Evolutionary conservation across 768 basidiomycete species (phyloP).

Genomic region (Phylloporus sp.): DNA sequence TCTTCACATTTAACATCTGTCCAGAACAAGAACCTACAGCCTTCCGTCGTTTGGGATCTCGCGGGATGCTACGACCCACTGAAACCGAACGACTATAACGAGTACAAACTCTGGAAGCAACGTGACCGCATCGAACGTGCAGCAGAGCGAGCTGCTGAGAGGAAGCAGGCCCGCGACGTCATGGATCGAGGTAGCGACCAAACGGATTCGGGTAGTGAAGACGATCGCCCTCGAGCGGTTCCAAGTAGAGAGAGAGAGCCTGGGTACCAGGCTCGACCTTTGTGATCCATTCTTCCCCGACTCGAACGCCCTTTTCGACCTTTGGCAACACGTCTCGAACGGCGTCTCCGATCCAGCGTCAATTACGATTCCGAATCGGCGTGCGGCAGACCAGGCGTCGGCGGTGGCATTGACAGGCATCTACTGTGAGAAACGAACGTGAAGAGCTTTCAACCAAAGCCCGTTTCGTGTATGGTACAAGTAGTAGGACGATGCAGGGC

Average conservation of each 20-base stretch:
- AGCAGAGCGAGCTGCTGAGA: constrained; percentile 54
- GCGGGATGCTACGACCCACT: constrained; percentile 73
- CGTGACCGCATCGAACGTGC: constrained; percentile 70
- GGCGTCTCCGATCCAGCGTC: constrained; percentile 83
- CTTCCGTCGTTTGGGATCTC: constrained; percentile 67
- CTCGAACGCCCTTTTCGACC: constrained; percentile 86
- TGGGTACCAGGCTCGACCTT: constrained; percentile 98
- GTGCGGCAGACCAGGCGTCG: constrained; percentile 70
- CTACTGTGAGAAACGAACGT: constrained; percentile 23
- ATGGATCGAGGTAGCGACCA: constrained; percentile 47
- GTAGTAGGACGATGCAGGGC: background rate
- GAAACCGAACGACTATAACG: constrained; percentile 84
- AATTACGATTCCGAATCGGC: constrained; percentile 90
- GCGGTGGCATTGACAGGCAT: constrained; percentile 63
- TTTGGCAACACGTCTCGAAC: constrained; percentile 61
- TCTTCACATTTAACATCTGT: constrained; percentile 4
- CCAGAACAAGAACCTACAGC: constrained; percentile 58
- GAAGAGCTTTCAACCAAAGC: constrained; percentile 18
- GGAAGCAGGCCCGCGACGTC: constrained; percentile 52
- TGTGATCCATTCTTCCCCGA: constrained; percentile 78
- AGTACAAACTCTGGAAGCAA: constrained; percentile 78
- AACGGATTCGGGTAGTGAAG: constrained; percentile 66
- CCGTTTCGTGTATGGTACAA: constrained; percentile 12
- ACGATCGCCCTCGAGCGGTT: constrained; percentile 58
- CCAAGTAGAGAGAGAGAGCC: too few relatives aligned